These are phyloP conservation scores for Decorospora gaudefroyi DNA, from an alignment of 2,329 filamentous ascomycete species.

Conservation along the genomic window DNA sequence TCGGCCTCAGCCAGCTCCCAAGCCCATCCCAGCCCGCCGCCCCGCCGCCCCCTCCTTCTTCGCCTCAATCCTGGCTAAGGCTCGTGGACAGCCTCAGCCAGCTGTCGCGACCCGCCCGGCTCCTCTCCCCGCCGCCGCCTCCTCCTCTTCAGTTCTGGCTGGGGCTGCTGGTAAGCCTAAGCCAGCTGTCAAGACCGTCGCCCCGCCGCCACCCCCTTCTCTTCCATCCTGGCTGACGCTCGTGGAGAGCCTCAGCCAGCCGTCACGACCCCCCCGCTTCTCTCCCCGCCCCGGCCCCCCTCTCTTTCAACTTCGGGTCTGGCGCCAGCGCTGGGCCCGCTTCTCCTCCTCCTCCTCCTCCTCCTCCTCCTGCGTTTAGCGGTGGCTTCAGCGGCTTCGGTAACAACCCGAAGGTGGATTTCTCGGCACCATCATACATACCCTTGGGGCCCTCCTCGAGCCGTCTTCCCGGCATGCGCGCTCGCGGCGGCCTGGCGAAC, in stretches of 20 bases:
- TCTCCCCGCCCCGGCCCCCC: neutral
- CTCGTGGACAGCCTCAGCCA: no score
- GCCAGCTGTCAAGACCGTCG: neutral
- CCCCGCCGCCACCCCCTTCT: neutral
- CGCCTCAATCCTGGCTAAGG: no score
- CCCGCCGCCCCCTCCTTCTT: no score
- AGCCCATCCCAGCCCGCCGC: no score
- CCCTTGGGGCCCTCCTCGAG: neutral
- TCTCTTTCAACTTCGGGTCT: neutral
- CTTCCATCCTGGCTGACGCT: constrained; percentile 3
- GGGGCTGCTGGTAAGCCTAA: constrained; percentile 6
- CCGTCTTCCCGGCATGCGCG: no score
- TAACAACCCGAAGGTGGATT: no score
- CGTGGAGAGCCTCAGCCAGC: constrained; percentile 3
- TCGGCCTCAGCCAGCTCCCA: constrained; percentile 2
- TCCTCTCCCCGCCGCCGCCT: no score
- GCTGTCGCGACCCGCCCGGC: no score
- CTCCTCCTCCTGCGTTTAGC: neutral
- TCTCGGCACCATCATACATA: neutral
- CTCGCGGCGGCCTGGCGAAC: no score
- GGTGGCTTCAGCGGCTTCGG: neutral
- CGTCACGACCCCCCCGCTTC: neutral
- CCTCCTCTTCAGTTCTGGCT: neutral
- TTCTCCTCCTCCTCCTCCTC: neutral
- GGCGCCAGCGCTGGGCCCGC: neutral